Evolutionary conservation across 768 basidiomycete genomes (phyloP).

Genomic region (Tulasnella sp.): DNA sequence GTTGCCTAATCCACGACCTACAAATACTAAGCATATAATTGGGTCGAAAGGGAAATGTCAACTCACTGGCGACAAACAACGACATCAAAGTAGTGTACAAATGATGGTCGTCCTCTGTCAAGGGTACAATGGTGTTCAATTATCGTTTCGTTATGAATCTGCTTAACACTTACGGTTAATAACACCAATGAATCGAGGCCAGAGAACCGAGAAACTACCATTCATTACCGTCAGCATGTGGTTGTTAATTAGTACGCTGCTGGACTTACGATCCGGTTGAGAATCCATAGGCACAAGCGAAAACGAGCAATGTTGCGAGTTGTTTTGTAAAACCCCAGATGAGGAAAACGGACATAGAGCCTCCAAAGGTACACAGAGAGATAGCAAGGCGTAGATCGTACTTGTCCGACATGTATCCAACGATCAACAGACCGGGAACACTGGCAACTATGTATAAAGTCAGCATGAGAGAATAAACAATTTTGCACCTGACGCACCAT

Average conservation of each 20-base stretch:
- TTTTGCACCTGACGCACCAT: background rate
- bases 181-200: constrained; percentile 15
- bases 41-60: background rate
- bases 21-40: background rate
- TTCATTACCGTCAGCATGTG: background rate
- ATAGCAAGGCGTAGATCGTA: constrained; percentile 9
- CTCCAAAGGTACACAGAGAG: constrained; percentile 5
- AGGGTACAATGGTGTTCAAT: background rate
- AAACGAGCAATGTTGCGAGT: constrained; percentile 5
- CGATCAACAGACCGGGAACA: constrained; percentile 8
- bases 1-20: constrained; percentile 13
- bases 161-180: constrained; percentile 2
- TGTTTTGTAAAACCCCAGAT: constrained; percentile 10
- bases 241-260: background rate
- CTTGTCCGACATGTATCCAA: constrained; percentile 11
- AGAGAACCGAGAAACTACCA: constrained; percentile 12
- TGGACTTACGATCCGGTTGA: constrained; percentile 6
- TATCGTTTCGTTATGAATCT: background rate
- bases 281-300: constrained; percentile 13
- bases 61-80: constrained; percentile 9
- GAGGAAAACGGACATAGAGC: constrained; percentile 7
- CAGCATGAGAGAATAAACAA: background rate
- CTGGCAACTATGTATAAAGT: background rate
- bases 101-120: constrained; percentile 12
- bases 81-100: constrained; percentile 14